A percentile compares a stretch with the other conserved stretches of the same genome.
These are phyloP conservation scores for Poterioochromonas sp. DNA, from an alignment of 352 stramenopile species.

Conservation along the genomic window DNA sequence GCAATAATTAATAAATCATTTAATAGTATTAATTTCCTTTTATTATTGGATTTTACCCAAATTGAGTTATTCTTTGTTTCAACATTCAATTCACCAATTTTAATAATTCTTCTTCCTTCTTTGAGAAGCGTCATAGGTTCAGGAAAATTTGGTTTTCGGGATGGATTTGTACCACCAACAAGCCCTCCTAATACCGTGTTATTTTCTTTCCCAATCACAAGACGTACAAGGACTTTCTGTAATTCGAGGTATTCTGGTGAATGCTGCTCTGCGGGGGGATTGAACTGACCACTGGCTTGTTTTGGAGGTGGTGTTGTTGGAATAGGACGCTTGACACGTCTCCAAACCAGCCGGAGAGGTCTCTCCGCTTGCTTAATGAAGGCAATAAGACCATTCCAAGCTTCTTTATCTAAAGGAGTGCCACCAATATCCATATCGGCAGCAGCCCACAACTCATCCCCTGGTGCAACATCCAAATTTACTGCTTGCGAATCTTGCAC, in stretches of 20 bases:
- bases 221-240: neutral
- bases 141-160: neutral
- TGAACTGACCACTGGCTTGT: neutral
- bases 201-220: constrained; percentile 12
- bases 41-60: neutral
- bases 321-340: neutral
- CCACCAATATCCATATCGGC: neutral
- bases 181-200: neutral
- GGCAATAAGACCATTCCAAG: neutral
- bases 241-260: neutral
- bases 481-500: constrained; percentile 7
- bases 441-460: constrained; percentile 17
- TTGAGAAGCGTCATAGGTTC: neutral
- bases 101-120: neutral
- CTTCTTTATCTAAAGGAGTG: constrained; percentile 22
- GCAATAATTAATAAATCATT: constrained; percentile 12
- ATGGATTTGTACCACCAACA: neutral
- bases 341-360: constrained; percentile 3
- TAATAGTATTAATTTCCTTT: constrained; percentile 1
- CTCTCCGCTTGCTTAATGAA: neutral
- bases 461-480: neutral
- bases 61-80: neutral
- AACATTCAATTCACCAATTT: neutral
- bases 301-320: neutral
- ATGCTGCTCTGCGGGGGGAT: neutral